Evolutionary conservation across 306 rosid genomes (phyloP).

Genomic region (Prunus salicina): DNA sequence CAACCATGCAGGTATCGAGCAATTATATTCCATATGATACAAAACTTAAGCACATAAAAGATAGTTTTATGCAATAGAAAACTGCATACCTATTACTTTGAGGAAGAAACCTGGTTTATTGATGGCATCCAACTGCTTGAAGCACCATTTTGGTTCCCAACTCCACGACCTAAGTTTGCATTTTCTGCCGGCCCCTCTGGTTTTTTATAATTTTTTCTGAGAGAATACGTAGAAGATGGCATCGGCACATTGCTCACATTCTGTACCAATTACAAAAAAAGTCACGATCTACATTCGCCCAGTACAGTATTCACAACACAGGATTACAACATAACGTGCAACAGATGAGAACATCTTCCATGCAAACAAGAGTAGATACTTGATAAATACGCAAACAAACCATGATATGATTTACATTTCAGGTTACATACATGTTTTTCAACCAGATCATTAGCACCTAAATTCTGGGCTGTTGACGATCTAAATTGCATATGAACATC

Average conservation of each 20-base stretch:
- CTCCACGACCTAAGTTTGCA: background rate
- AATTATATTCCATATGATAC: background rate
- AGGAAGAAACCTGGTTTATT: background rate
- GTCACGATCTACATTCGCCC: background rate
- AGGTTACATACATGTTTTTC: constrained; percentile 46
- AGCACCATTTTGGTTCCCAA: constrained; percentile 7
- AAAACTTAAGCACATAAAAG: background rate
- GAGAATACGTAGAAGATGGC: constrained; percentile 17
- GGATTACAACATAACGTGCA: background rate
- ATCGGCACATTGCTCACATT: constrained; percentile 29
- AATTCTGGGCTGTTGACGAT: constrained; percentile 38
- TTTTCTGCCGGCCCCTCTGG: constrained; percentile 7
- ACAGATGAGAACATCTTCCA: background rate
- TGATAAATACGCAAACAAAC: background rate
- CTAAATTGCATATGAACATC: constrained; percentile 33
- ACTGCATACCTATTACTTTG: constrained; percentile 9
- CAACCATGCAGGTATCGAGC: background rate
- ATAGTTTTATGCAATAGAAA: background rate
- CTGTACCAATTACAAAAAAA: constrained; percentile 32
- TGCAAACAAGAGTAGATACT: background rate
- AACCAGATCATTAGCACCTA: constrained; percentile 23
- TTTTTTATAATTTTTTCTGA: background rate
- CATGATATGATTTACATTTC: constrained; percentile 10
- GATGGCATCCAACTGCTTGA: constrained; percentile 24
- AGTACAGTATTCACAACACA: background rate